Conservation (phyloP, 148 eudicot species). For the Polygonum maritimum region DNA sequence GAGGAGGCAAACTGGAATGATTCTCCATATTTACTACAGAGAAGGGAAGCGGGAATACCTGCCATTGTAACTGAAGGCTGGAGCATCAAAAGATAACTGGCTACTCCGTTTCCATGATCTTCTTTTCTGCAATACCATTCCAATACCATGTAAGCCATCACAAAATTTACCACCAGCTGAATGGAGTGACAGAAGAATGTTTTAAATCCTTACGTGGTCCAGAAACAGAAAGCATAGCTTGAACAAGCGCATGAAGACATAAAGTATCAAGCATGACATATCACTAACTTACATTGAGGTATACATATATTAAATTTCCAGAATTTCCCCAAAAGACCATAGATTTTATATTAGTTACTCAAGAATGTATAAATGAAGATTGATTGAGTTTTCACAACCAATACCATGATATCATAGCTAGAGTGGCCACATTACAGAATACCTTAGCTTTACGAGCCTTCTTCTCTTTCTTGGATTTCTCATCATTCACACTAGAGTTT, state of each 20-base stretch:
- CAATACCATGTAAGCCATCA: background rate
- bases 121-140: slow-evolving; percentile 45
- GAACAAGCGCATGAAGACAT: background rate
- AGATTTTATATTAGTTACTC: background rate
- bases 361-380: background rate
- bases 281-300: background rate
- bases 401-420: background rate
- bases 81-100: slow-evolving; percentile 29
- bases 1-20: no score
- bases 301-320: background rate
- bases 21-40: background rate
- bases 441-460: slow-evolving; percentile 71
- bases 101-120: slow-evolving; percentile 40
- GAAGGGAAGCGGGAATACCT: slow-evolving; percentile 35
- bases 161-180: background rate
- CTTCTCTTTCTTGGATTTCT: slow-evolving; percentile 38
- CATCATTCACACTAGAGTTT: slow-evolving; percentile 25
- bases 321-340: background rate
- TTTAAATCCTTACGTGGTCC: background rate
- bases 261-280: background rate
- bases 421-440: background rate
- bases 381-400: background rate
- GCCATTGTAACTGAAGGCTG: slow-evolving; percentile 29
- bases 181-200: background rate
- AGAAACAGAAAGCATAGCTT: background rate